Conservation (phyloP, 306 rosid genomes). For the Cucurbita ficifolia region DNA sequence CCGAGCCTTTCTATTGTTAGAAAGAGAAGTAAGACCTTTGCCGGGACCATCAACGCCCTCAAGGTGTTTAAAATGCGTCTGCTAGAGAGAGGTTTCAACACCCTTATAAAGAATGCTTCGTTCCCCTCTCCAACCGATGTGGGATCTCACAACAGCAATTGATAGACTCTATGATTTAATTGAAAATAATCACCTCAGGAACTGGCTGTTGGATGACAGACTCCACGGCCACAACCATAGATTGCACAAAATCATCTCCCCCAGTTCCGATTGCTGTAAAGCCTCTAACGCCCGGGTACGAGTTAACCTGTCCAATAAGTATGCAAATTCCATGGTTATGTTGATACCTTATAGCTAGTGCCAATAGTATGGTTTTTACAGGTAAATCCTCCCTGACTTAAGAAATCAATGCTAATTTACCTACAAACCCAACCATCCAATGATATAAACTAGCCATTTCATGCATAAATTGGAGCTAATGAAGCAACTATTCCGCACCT, state of each 20-base stretch:
- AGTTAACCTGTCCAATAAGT: slow-evolving; percentile 45
- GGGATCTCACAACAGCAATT: background rate
- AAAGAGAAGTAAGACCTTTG: background rate
- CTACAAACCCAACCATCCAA: background rate
- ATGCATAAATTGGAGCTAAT: background rate
- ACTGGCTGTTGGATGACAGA: slow-evolving; percentile 10
- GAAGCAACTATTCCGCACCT: slow-evolving; percentile 29
- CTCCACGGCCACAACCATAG: slow-evolving; percentile 5
- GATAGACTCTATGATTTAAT: background rate
- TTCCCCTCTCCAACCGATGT: no score
- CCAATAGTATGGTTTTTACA: background rate
- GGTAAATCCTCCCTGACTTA: background rate
- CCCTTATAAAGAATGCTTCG: no score
- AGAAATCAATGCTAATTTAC: background rate
- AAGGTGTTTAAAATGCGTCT: no score
- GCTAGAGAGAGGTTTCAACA: no score
- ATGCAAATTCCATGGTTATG: background rate
- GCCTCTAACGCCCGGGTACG: slow-evolving; percentile 82
- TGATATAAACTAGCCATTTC: background rate
- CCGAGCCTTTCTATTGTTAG: background rate
- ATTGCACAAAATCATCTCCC: slow-evolving; percentile 9
- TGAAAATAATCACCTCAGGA: slow-evolving; percentile 9
- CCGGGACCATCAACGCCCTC: background rate
- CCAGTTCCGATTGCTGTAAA: slow-evolving; percentile 88
- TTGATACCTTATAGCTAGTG: background rate